These are phyloP conservation scores for Flaveria robusta DNA, from an alignment of 129 eudicot species.

Conservation along the genomic window DNA sequence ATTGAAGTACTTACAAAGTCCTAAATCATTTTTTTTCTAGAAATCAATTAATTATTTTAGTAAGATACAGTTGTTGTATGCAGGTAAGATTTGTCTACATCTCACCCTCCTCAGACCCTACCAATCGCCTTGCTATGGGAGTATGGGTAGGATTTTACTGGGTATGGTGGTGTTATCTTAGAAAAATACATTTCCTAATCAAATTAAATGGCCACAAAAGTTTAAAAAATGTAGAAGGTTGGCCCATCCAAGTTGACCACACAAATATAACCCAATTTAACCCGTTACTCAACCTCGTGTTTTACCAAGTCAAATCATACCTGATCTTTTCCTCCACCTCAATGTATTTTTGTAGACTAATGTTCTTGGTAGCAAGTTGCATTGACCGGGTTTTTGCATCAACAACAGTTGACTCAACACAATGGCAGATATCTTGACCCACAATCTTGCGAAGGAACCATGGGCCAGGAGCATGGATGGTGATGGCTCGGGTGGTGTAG, in stretches of 20 bases:
- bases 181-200: too few relatives aligned
- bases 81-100: too few relatives aligned
- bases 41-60: neutral
- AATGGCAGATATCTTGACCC: constrained; percentile 96
- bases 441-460: constrained; percentile 87
- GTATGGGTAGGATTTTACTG: too few relatives aligned
- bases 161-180: too few relatives aligned
- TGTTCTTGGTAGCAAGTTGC: constrained; percentile 86
- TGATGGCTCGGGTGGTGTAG: constrained; percentile 83
- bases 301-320: constrained; percentile 45
- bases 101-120: too few relatives aligned
- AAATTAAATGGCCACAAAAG: too few relatives aligned
- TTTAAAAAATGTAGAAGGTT: too few relatives aligned
- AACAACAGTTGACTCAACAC: constrained; percentile 94
- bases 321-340: constrained; percentile 98
- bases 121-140: too few relatives aligned
- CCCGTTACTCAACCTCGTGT: neutral
- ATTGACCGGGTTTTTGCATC: constrained; percentile 83
- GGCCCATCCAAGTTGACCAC: neutral
- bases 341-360: constrained; percentile 79
- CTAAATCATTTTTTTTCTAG: neutral
- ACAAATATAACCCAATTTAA: neutral
- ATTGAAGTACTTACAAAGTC: neutral
- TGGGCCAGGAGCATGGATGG: constrained; percentile 98
- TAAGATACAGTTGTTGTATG: neutral